Evolutionary conservation across 768 basidiomycete species (phyloP), one percentile per base, ranked within the genome.

Genomic region (Psilocybe azurescens): DNA sequence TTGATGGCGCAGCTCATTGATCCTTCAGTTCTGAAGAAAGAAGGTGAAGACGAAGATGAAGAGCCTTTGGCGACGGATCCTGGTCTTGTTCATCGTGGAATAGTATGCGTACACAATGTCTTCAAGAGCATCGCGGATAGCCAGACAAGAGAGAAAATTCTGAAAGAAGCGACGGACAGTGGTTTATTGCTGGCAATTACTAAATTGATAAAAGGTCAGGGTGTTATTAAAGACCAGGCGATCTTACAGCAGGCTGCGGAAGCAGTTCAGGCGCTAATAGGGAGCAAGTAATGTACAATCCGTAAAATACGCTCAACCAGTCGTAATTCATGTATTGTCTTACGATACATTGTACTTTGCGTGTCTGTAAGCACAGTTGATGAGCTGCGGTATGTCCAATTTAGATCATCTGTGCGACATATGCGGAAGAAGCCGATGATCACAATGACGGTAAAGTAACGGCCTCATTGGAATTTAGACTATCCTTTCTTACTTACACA

Each of bases 11-110:
- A 83, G 60, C 81, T 93, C 59, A 82, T 93, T 53, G 87, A 89
- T 66, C 89, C 90, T 32, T 75, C 80, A 29, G 74, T 78, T 24
- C 69, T 74, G 14, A 69, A 71, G 1, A 65, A 64, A 20, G 67
- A 56, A 44, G 63, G 20, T 16, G 54, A 46, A 14, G 30, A 70
- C 5, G 77, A 77, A 8, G 70, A 76, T 4, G 77, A 78, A 9
- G 79, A 75, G 7, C 79, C 79, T 9, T 63, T 68, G 18, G 69
- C 77, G 59, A 68, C 75, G 11, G 77, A 90, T 67, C 78, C 84
- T 0, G 91, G 90, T 9, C 81, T 95, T 44, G 80, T 90, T 10
- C 89, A 94, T 71, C 87, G 95, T 29, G 94, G 89, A 0, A 83
- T 91, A 0, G 82, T 94, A n/a, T 91, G 90, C 69, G 76, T 89